phyloP scores from a whole-genome alignment of 2,329 filamentous ascomycete genomes.

The Pseudogymnoascus sp. region DNA sequence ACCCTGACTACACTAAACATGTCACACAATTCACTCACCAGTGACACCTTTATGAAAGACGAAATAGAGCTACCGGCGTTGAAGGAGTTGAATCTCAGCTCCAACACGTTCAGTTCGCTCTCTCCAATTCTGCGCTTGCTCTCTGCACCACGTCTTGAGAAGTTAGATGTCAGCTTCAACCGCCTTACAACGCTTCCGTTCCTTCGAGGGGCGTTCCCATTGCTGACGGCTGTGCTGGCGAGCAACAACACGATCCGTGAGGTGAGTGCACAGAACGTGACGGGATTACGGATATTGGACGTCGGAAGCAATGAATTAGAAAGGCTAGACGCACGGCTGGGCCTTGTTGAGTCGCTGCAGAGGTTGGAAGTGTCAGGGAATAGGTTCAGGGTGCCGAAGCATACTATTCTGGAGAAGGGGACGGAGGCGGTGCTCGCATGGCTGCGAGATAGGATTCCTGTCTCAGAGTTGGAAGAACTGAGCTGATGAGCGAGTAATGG shows the following conservation, averaged over 20 bases:
- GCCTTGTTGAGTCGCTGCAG: slow-evolving; percentile 60
- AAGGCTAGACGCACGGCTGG: slow-evolving; percentile 73
- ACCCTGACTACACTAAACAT: slow-evolving; percentile 67
- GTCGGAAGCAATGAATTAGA: slow-evolving; percentile 80
- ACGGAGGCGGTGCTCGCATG: slow-evolving; percentile 79
- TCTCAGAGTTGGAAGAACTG: slow-evolving; percentile 24
- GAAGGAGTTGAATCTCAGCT: slow-evolving; percentile 67
- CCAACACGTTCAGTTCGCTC: slow-evolving; percentile 67
- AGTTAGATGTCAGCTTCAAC: slow-evolving; percentile 77
- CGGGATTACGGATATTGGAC: slow-evolving; percentile 69
- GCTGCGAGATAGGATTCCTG: slow-evolving; percentile 71
- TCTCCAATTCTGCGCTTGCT: slow-evolving; percentile 59
- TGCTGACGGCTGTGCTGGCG: slow-evolving; percentile 62
- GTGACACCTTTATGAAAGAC: slow-evolving; percentile 58
- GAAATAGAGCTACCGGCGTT: slow-evolving; percentile 65
- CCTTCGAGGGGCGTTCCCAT: slow-evolving; percentile 62
- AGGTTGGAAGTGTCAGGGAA: slow-evolving; percentile 76
- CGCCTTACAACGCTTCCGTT: slow-evolving; percentile 64
- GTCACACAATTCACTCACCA: slow-evolving; percentile 65
- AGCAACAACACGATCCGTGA: slow-evolving; percentile 74
- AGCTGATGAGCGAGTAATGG: not conserved
- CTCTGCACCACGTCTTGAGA: slow-evolving; percentile 66
- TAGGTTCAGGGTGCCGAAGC: slow-evolving; percentile 78
- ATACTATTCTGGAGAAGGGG: slow-evolving; percentile 76
- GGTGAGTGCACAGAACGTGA: slow-evolving; percentile 65